Conservation (phyloP, 257 asterid genomes). For the Salvia splendens region DNA sequence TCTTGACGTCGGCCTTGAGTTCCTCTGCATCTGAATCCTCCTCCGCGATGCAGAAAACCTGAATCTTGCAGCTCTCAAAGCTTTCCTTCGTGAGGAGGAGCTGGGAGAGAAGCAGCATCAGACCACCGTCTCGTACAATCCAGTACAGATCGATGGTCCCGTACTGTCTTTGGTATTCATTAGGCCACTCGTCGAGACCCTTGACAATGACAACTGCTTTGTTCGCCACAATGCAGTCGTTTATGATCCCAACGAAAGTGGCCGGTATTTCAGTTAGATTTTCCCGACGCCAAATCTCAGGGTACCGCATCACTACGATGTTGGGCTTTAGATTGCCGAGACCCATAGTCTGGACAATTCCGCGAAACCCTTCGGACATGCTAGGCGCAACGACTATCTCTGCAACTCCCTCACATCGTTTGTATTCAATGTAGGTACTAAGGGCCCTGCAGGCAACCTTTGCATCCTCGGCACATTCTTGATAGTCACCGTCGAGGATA, state of each 20-base stretch:
- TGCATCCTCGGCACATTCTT: constrained; percentile 90
- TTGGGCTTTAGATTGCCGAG: constrained; percentile 96
- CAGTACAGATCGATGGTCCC: constrained; percentile 94
- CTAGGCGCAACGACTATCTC: constrained; percentile 93
- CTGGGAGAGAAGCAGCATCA: constrained; percentile 96
- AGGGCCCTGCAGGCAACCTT: constrained; percentile 89
- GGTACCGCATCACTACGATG: constrained; percentile 91
- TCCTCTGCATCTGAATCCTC: constrained; percentile 96
- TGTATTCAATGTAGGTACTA: constrained; percentile 85
- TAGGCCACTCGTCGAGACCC: constrained; percentile 99
- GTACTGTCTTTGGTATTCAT: constrained; percentile 88
- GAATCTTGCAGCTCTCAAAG: constrained; percentile 96
- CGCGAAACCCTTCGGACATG: constrained; percentile 95
- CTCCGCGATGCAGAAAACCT: constrained; percentile 94
- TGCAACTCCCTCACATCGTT: constrained; percentile 93
- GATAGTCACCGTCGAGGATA: constrained; percentile 94
- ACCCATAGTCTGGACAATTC: constrained; percentile 97
- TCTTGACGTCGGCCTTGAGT: constrained; percentile 81
- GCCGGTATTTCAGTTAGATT: constrained; percentile 84
- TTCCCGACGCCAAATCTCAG: constrained; percentile 97
- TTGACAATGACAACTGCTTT: constrained; percentile 94
- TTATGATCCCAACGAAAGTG: constrained; percentile 88
- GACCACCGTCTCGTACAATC: constrained; percentile 97
- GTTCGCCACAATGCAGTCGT: constrained; percentile 95
- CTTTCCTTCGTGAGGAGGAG: constrained; percentile 88